Base-by-base conservation (phyloP, 1,139 yeast species). In the Pichia sp. region DNA sequence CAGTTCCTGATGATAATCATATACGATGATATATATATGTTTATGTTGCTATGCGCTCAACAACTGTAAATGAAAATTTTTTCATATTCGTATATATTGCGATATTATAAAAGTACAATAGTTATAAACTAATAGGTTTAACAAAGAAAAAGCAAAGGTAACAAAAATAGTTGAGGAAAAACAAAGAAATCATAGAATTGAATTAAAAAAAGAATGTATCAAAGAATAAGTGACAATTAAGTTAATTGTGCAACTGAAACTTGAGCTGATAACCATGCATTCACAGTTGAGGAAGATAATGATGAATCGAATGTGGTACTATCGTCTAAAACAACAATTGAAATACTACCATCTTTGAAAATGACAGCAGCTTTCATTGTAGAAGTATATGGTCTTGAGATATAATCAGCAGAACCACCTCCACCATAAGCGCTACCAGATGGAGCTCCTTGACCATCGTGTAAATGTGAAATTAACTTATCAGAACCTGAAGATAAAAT, bases 311-410 rank as follows among this genome's bases (percentile, higher is more conserved):
- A 85, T 51, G 70, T 67, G 42, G 71, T 71, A 53, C 63, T 63
- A 60, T 73, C 76, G 56, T 74, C 78, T 49, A 87, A 77, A 55
- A 73, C 69, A 53, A 80, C 76, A 60, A 87, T 68, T 59, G 77
- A 74, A 54, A 87, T 71, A 49, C 68, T 65, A 48, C 76, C 74
- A 56, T 79, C 74, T 37, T 65, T 56, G 68, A 92, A 90, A 57
- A 90, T 70, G 52, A 79, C 96, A 53, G 96, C 97, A 57, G 95
- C 97, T 71, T 85, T 87, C 74, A 90, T 71, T 43, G 95, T 72
- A 23, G 80, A 75, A 51, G 70, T 62, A 41, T 83, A 76, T 60
- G 97, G 97, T 75, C 98, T 86, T 26, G 67, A 61, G 64, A 92
- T 87, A 76, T 81, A 89, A 68, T 89, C 95, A 56, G 80, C 73